A percentile compares a stretch with the other conserved stretches of the same genome.
Evolutionary conservation across 2,329 filamentous ascomycete species (phyloP).

Genomic region (Talaromyces amestolkiae): DNA sequence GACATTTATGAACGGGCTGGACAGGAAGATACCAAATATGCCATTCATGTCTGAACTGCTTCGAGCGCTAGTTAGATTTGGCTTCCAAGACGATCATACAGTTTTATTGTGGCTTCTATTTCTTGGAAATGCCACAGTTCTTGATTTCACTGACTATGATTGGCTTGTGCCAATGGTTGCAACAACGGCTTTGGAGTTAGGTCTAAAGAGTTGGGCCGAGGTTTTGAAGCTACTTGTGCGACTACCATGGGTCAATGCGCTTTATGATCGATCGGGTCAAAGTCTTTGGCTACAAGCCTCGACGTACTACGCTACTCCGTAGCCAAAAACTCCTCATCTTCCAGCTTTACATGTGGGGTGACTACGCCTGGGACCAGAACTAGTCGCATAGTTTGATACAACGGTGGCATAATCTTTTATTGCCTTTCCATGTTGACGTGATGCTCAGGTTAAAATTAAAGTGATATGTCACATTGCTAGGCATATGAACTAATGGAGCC

Average conservation of each 20-base stretch:
- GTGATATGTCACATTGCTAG: neutral
- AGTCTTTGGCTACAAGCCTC: slow-evolving; percentile 10
- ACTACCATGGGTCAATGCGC: slow-evolving; percentile 16
- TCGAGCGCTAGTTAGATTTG: neutral
- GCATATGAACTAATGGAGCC: neutral
- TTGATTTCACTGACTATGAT: slow-evolving; percentile 1
- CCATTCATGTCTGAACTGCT: slow-evolving; percentile 13
- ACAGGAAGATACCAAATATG: slow-evolving; percentile 14
- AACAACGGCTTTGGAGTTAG: neutral
- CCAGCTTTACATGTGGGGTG: no score
- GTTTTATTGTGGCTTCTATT: slow-evolving; percentile 18
- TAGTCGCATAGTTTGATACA: neutral
- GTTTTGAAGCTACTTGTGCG: neutral
- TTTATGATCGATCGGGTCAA: slow-evolving; percentile 9
- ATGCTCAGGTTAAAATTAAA: neutral
- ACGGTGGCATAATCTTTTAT: neutral
- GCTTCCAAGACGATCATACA: neutral
- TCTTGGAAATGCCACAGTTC: slow-evolving; percentile 11
- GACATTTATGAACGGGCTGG: slow-evolving; percentile 18
- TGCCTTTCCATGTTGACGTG: neutral
- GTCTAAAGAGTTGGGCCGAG: slow-evolving; percentile 11
- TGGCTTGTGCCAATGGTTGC: slow-evolving; percentile 16
- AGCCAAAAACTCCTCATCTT: no score
- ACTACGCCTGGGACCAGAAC: neutral
- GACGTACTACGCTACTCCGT: neutral